Percentiles rank a stretch among this genome's conserved stretches.
phyloP scores from a whole-genome alignment of 352 stramenopile genomes.

The Halophytophthora batemanensis region DNA sequence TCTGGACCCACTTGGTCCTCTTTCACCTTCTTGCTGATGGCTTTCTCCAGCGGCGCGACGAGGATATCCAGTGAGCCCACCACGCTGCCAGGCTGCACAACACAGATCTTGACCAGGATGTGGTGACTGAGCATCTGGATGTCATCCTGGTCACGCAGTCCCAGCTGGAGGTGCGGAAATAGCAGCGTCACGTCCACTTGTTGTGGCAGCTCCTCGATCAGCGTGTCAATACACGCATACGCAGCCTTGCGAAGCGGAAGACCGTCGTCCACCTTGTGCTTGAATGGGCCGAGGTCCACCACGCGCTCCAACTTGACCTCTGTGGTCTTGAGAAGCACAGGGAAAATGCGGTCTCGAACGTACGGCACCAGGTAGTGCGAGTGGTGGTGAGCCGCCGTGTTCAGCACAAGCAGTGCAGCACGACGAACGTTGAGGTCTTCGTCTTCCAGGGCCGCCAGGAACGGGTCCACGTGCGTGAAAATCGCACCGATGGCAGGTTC shows the following conservation, averaged over 20 bases:
- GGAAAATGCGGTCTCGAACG: constrained; percentile 88
- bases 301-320: constrained; percentile 95
- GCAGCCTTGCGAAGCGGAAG: constrained; percentile 87
- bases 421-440: constrained; percentile 95
- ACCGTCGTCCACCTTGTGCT: constrained; percentile 95
- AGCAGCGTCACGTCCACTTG: constrained; percentile 91
- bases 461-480: constrained; percentile 81
- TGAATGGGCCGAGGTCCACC: constrained; percentile 98
- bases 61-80: constrained; percentile 88
- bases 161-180: constrained; percentile 92
- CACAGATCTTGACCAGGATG: constrained; percentile 95
- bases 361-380: constrained; percentile 71
- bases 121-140: constrained; percentile 96
- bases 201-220: constrained; percentile 92
- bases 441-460: constrained; percentile 92
- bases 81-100: constrained; percentile 73
- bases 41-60: constrained; percentile 93
- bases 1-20: constrained; percentile 94
- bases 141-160: constrained; percentile 93
- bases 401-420: constrained; percentile 94
- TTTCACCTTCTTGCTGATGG: constrained; percentile 95
- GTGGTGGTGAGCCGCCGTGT: constrained; percentile 95
- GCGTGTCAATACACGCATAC: constrained; percentile 94
- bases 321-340: constrained; percentile 87
- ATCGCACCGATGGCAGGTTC: constrained; percentile 38